Percentiles rank a stretch among this genome's conserved stretches.
These are phyloP conservation scores for Tulasnella sp. DNA, from an alignment of 768 basidiomycete species.

Conservation along the genomic window DNA sequence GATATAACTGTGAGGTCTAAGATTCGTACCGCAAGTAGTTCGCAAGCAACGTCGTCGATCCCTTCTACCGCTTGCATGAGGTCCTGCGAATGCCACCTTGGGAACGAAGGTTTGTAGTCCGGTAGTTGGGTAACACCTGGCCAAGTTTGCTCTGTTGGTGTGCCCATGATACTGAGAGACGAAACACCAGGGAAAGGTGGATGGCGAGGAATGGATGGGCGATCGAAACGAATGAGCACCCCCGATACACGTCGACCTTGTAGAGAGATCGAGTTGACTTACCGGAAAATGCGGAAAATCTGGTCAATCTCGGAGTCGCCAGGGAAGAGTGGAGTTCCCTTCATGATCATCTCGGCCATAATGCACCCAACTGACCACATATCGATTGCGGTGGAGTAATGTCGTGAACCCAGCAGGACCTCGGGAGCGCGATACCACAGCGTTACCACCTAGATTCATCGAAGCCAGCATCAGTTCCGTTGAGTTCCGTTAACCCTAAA, in stretches of 20 bases:
- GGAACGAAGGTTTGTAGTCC: constrained; percentile 96
- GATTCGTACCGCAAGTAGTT: constrained; percentile 62
- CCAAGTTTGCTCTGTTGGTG: not conserved
- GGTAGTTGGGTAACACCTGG: constrained; percentile 68
- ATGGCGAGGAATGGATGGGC: too few species aligned
- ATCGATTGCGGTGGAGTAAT: constrained; percentile 96
- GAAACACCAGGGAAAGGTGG: not conserved
- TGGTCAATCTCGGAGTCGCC: constrained; percentile 99
- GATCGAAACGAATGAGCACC: constrained; percentile 9
- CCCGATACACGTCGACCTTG: too few species aligned
- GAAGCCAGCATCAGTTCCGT: not conserved
- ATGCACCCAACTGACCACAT: constrained; percentile 99
- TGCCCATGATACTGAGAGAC: constrained; percentile 68
- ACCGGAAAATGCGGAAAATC: constrained; percentile 99
- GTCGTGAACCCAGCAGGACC: constrained; percentile 89
- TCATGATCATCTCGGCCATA: constrained; percentile 98
- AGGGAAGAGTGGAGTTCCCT: constrained; percentile 83
- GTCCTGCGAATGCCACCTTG: constrained; percentile 84
- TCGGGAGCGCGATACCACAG: constrained; percentile 99
- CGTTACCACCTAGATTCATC: constrained; percentile 78
- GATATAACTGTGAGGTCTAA: not conserved
- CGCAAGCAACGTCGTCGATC: constrained; percentile 74
- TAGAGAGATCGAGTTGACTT: constrained; percentile 29
- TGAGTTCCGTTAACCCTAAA: not conserved
- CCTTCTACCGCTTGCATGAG: constrained; percentile 61